Evolutionary conservation across 2,329 filamentous ascomycete species (phyloP).

Genomic region (Aspergillus sergii): DNA sequence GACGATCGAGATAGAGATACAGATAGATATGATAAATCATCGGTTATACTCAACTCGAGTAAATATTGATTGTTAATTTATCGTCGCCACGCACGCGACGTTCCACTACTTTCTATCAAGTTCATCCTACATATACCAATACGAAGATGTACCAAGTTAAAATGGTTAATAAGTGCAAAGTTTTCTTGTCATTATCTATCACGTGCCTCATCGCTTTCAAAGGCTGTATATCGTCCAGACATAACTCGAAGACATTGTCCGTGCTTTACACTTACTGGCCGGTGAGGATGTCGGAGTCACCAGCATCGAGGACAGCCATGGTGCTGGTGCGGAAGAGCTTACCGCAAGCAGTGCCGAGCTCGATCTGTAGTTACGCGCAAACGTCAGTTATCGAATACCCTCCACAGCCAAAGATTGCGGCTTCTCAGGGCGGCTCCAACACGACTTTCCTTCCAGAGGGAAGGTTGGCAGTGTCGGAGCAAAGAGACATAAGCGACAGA

Average conservation of each 20-base stretch:
- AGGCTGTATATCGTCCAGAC: slow-evolving; percentile 21
- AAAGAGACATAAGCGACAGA: slow-evolving; percentile 7
- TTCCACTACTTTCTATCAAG: not conserved
- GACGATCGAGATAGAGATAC: not conserved
- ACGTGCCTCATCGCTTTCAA: slow-evolving; percentile 11
- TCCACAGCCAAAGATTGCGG: slow-evolving; percentile 60
- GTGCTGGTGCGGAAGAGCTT: slow-evolving; percentile 98
- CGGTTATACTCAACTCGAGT: not conserved
- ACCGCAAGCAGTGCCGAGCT: slow-evolving; percentile 96
- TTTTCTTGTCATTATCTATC: slow-evolving; percentile 29
- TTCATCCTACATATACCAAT: not conserved
- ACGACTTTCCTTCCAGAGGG: not conserved
- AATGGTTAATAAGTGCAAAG: slow-evolving; percentile 14
- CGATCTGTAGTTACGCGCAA: slow-evolving; percentile 67
- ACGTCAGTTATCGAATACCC: slow-evolving; percentile 56
- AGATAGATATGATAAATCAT: not conserved
- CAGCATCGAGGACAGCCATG: slow-evolving; percentile 95
- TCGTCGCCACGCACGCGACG: not conserved
- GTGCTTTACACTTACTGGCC: slow-evolving; percentile 27
- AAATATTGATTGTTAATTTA: not conserved
- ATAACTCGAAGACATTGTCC: slow-evolving; percentile 22
- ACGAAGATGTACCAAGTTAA: not conserved
- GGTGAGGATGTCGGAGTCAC: slow-evolving; percentile 95
- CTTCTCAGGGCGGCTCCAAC: slow-evolving; percentile 77
- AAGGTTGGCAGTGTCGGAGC: not conserved